Evolutionary conservation across 805 yeast species (phyloP).

Genomic region (Brettanomyces bruxellensis): DNA sequence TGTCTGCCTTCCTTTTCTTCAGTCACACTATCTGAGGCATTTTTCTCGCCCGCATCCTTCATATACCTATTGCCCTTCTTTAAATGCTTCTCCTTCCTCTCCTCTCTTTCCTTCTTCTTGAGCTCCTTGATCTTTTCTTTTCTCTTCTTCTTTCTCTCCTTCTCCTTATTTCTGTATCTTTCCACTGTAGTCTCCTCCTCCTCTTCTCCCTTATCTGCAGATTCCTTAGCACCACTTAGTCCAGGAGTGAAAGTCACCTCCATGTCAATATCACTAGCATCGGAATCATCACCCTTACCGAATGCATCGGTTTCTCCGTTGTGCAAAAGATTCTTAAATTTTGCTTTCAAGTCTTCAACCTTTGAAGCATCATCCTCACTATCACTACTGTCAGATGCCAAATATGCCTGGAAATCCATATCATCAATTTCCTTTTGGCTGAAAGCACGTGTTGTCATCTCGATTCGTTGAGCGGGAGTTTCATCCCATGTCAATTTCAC

Average conservation of each 20-base stretch:
- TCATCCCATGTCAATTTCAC: slow-evolving; percentile 98
- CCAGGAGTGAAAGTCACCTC: slow-evolving; percentile 95
- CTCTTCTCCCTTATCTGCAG: slow-evolving; percentile 20
- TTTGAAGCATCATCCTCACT: slow-evolving; percentile 35
- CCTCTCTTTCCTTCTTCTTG: slow-evolving; percentile 42
- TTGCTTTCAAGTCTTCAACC: slow-evolving; percentile 36
- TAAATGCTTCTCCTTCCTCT: slow-evolving; percentile 14
- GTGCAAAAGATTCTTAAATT: slow-evolving; percentile 53
- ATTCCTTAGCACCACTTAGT: slow-evolving; percentile 30
- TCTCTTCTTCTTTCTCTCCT: slow-evolving; percentile 84
- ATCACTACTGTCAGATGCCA: slow-evolving; percentile 69
- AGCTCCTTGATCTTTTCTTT: slow-evolving; percentile 63
- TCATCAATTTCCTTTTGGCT: slow-evolving; percentile 82
- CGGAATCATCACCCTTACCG: slow-evolving; percentile 9
- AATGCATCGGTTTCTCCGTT: slow-evolving; percentile 12
- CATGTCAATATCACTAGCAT: slow-evolving; percentile 57
- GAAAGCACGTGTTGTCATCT: slow-evolving; percentile 71
- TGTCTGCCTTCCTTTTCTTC: slow-evolving; percentile 41
- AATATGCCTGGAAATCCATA: slow-evolving; percentile 86
- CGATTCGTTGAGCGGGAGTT: slow-evolving; percentile 83
- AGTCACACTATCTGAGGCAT: slow-evolving; percentile 62
- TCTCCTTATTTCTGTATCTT: slow-evolving; percentile 76
- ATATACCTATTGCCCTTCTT: slow-evolving; percentile 19
- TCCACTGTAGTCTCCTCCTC: slow-evolving; percentile 67
- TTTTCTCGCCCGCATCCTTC: slow-evolving; percentile 38